Evolutionary conservation across 768 basidiomycete genomes (phyloP), one percentile per base, ranked within the genome.

Genomic region (Russula emetica): DNA sequence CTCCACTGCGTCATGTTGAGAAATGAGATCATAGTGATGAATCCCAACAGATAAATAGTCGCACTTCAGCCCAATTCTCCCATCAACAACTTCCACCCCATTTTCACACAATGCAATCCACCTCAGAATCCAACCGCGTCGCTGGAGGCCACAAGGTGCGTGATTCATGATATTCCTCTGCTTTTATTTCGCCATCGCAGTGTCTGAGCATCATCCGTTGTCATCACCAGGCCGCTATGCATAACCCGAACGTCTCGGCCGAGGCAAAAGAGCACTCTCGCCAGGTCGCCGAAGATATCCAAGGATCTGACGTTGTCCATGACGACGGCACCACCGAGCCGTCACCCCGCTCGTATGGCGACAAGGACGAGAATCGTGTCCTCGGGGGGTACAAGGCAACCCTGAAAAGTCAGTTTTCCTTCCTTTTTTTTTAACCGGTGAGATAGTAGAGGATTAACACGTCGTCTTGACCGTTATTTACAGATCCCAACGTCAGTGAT

Each of bases 241-340:
- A 72, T 61, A 74, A 74, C 68, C 72, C 70, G 13, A 71, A 70
- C 60, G 69, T 72, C 64, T 73, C 73, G 2, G 70, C 72, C 0
- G 71, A 73, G 66, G 72, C 73, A 16, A 74, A 75, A 62, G 73
- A 74, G 53, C 70, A 71, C 54, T 71, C 72, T 5, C 71, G 71
- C 20, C 62, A 69, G 51, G 65, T 66, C 8, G 63, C 72, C 44
- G 68, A 71, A 51, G 71, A 68, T 56, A 64, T 68, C 7, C 59
- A 68, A 61, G 60, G 60, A 32, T 44, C 67, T 47, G 66, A 63
- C 24, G 56, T 36, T 24, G 59, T 61, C 22, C 58, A 64, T 24
- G 58, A 68, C 16, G 58, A 55, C n/a, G 1, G n/a, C 14, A 34
- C 45, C 8, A 36, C 54, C 1, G 26, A 42, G 20, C 8, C 36